Evolutionary conservation across 164 flowering plant species (phyloP), one percentile per base, ranked within the genome.

Genomic region (Buxus sempervirens): DNA sequence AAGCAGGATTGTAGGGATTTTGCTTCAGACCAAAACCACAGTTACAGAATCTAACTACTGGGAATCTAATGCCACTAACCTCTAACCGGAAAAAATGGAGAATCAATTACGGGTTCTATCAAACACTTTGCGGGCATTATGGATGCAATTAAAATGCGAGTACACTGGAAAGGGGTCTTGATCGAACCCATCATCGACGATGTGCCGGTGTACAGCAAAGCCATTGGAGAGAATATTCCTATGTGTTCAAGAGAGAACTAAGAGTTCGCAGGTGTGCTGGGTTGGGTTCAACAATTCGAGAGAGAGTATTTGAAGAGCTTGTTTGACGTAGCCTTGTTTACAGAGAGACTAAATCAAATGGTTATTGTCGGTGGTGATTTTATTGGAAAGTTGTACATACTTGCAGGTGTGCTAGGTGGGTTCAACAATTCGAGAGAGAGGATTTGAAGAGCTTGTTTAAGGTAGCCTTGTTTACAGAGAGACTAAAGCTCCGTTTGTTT

Each of bases 161-260:
- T 87, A 91, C 86, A 82, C 95, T 73, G 91, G 77, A 62, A 88
- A 94, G 4, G 97, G 81, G 55, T 94, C 96, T 64, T 86, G 85
- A 66, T 73, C 91, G 27, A 73, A 82, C 78, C 97, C 95, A 76
- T 80, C 69, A 23, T 82, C 72, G 32, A 78, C 23, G 20, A 94
- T 76, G 57, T 76, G 84, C 14, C 75, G 71, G 68, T 91, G 96
- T 26, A 91, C 91, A 20, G 38, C 18, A 8, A 72, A 49, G 22
- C 82, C 97, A 54, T 85, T 76, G 23, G 77, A 53, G 22, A 86
- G 79, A n/a, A 86, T 82, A 18, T 76, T 77, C 13, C 57, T 58
- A 10, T 55, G 77, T 58, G 78, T 18, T 69, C 96, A 90, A 16
- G 85, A 78, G 25, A 65, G 86, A 62, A 94, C 81, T 54, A 94